Evolutionary conservation across 2,329 filamentous ascomycete genomes (phyloP), one percentile per base, ranked within the genome.

Genomic region (Thermochaetoides dissita): DNA sequence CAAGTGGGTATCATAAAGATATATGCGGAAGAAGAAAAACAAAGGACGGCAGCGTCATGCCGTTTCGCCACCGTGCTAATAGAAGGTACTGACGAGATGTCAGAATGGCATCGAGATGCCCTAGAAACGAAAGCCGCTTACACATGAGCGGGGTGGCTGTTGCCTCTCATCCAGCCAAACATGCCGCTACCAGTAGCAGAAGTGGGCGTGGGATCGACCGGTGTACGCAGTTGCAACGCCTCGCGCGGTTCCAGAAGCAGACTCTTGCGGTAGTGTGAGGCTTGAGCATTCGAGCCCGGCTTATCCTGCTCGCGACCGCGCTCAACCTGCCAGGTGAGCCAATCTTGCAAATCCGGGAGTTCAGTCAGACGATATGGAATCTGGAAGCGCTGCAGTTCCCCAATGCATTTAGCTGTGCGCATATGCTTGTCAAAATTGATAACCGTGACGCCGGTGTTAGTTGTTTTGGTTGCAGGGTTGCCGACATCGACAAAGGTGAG

Each of bases 361-460:
- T 91, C 82, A 2, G 74, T 73, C 11, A 98, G 72, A 6, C 81
- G 76, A 59, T 96, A 96, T 0, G 88, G 86, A 12, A 94, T 84
- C 62, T 98, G 91, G 66, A 96, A 96, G 11, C 88, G 81, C 60
- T 98, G 91, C 7, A 98, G 74, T 54, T 96, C 89, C 49, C 85
- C 84, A 54, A 98, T 94, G 57, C 96, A 93, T 63, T 88, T 91
- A 37, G 89, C 88, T 3, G 88, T 96, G 52, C 87, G 85, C 54
- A 79, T 83, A 59, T 96, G 87, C 65, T 96, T 96, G 68, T 96
- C 89, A 55, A 95, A 96, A 63, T 98, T 98, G 69, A 98, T 86
- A 30, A 96, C 84, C 0, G 79, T 77, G 54, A 85, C 72, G 28
- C 77, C 74, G 30, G 78, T 72, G n/a, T 83, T 75, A 10, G 69